Evolutionary conservation across 345 rosid species (phyloP).

Genomic region (Hypericum androsaemum): DNA sequence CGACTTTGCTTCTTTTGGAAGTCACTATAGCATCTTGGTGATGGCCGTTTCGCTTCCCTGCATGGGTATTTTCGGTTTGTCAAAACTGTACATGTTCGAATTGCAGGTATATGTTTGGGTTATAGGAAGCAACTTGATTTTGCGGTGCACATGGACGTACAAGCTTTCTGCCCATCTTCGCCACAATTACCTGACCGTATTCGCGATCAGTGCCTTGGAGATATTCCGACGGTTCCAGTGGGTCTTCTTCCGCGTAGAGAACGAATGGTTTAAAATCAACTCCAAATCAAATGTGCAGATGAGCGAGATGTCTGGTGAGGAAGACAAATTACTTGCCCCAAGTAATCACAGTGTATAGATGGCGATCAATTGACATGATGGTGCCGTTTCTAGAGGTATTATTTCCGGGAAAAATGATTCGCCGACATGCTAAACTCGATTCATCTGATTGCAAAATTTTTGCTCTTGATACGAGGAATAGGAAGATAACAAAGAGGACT

Average conservation of each 20-base stretch:
- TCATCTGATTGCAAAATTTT: too few relatives aligned
- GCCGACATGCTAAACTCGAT: too few relatives aligned
- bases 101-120: conserved; percentile 85
- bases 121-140: conserved; percentile 75
- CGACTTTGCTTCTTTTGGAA: neutral
- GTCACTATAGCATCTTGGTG: conserved; percentile 1
- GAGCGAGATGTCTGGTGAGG: conserved; percentile 39
- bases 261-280: conserved; percentile 77
- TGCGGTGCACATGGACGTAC: conserved; percentile 96
- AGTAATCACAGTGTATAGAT: conserved; percentile 41
- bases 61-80: neutral
- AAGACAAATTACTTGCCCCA: conserved; percentile 41
- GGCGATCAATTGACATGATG: too few relatives aligned
- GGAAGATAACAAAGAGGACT: too few relatives aligned
- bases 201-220: conserved; percentile 71
- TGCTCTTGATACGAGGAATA: too few relatives aligned
- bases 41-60: neutral
- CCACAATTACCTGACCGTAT: conserved; percentile 74
- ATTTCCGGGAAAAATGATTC: too few relatives aligned
- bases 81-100: neutral
- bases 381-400: too few relatives aligned
- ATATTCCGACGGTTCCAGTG: conserved; percentile 82
- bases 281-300: conserved; percentile 39
- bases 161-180: conserved; percentile 95
- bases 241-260: conserved; percentile 91